Conservation (phyloP, 495 filamentous ascomycete genomes). For the Sphaerosporella brunnea region DNA sequence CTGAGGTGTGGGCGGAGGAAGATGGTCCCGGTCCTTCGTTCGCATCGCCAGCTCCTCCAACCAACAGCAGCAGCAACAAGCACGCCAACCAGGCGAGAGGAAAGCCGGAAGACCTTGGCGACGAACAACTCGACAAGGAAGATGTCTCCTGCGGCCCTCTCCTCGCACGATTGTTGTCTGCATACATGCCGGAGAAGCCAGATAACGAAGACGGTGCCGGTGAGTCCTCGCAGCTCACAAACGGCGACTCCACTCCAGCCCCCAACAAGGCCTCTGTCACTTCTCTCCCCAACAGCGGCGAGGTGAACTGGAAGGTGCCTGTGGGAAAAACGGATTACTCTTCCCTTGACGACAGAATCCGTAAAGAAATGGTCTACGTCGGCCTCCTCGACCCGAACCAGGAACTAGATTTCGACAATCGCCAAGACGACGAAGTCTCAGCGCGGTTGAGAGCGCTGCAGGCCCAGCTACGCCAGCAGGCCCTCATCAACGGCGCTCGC, state of each 20-base stretch:
- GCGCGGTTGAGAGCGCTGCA: conserved; percentile 77
- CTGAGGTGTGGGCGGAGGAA: conserved; percentile 81
- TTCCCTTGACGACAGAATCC: conserved; percentile 72
- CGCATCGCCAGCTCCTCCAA: conserved; percentile 13
- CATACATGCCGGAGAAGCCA: conserved; percentile 68
- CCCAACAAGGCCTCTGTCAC: conserved; percentile 28
- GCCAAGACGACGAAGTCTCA: conserved; percentile 87
- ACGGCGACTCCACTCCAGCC: conserved; percentile 33
- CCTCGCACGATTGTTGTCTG: conserved; percentile 61
- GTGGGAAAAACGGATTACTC: conserved; percentile 57
- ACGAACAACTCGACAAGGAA: conserved; percentile 68
- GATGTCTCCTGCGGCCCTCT: conserved; percentile 80
- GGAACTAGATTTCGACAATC: conserved; percentile 63
- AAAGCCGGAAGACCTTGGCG: conserved; percentile 65
- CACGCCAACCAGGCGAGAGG: conserved; percentile 72
- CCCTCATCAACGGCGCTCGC: conserved; percentile 70
- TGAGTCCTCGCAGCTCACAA: conserved; percentile 35
- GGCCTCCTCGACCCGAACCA: conserved; percentile 63
- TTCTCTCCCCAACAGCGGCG: conserved; percentile 53
- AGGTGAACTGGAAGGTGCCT: conserved; percentile 39
- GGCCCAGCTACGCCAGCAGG: conserved; percentile 57
- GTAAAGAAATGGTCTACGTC: conserved; percentile 82
- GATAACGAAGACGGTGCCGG: conserved; percentile 41
- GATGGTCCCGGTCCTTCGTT: conserved; percentile 23
- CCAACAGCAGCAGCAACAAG: conserved; percentile 37